These are phyloP conservation scores for Colletotrichum eleusines DNA, from an alignment of 2,329 filamentous ascomycete genomes.

Conservation along the genomic window DNA sequence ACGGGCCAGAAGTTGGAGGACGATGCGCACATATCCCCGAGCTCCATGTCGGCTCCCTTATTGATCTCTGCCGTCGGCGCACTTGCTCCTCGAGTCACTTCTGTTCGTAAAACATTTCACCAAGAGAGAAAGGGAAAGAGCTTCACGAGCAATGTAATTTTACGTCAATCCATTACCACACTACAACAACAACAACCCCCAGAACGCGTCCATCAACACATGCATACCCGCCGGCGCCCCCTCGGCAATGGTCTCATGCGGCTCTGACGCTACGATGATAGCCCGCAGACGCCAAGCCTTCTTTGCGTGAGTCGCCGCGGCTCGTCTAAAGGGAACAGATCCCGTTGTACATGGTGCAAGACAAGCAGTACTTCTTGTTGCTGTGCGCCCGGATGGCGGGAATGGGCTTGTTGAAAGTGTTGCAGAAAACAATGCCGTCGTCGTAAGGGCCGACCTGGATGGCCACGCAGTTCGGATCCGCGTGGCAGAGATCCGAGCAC, in stretches of 20 bases:
- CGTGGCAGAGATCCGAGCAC: too few relatives aligned
- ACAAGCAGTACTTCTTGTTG: neutral
- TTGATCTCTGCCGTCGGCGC: too few relatives aligned
- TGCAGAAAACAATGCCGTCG: neutral
- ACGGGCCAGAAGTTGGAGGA: too few relatives aligned
- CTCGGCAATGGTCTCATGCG: neutral
- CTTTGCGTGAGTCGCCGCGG: too few relatives aligned
- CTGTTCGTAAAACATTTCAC: neutral
- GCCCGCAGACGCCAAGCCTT: neutral
- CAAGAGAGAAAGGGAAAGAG: neutral
- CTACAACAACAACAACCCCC: neutral
- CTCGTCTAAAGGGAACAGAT: neutral
- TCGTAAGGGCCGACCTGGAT: neutral
- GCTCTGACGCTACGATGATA: neutral
- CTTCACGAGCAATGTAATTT: neutral
- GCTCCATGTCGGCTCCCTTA: too few relatives aligned
- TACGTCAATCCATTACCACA: neutral
- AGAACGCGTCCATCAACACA: neutral
- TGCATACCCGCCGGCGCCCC: neutral
- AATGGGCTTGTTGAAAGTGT: neutral
- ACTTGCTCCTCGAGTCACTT: too few relatives aligned
- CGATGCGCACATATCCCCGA: too few relatives aligned
- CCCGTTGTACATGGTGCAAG: neutral
- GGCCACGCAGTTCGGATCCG: neutral
- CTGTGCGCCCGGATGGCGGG: neutral